Evolutionary conservation across 2,329 filamentous ascomycete genomes (phyloP).

Genomic region (Paecilomyces niveus): DNA sequence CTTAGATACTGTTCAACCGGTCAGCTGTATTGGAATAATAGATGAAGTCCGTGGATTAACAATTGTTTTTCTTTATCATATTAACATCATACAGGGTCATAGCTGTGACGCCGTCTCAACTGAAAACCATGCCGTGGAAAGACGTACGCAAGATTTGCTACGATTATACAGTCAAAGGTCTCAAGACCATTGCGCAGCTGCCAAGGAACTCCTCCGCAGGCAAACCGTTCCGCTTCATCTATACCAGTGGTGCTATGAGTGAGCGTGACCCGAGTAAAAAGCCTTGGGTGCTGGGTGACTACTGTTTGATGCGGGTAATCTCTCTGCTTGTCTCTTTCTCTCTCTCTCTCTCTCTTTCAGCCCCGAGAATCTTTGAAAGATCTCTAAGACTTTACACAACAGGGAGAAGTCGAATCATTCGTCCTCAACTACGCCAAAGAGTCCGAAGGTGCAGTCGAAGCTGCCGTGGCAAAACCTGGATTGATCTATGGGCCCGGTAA

Average conservation of each 20-base stretch:
- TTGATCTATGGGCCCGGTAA: conserved; percentile 12
- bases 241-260: conserved; percentile 41
- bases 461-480: conserved; percentile 29
- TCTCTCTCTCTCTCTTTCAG: conserved; percentile 27
- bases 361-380: conserved; percentile 27
- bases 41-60: no score
- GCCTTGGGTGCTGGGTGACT: conserved; percentile 28
- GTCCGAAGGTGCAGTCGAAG: conserved; percentile 26
- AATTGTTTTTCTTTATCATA: not conserved
- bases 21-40: not conserved
- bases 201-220: conserved; percentile 8
- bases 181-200: conserved; percentile 31
- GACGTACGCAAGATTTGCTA: conserved; percentile 37
- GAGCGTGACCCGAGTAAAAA: conserved; percentile 42
- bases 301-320: conserved; percentile 42
- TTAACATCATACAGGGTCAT: conserved; percentile 2
- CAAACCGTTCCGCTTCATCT: conserved; percentile 42
- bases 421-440: conserved; percentile 37
- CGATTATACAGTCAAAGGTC: conserved; percentile 26
- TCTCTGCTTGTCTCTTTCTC: not conserved
- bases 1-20: not conserved
- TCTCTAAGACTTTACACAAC: not conserved
- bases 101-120: conserved; percentile 33
- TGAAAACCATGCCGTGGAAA: conserved; percentile 22
- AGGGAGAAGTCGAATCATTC: conserved; percentile 43